phyloP scores from a whole-genome alignment of 495 filamentous ascomycete species.

The Aspergillus cavernicola region DNA sequence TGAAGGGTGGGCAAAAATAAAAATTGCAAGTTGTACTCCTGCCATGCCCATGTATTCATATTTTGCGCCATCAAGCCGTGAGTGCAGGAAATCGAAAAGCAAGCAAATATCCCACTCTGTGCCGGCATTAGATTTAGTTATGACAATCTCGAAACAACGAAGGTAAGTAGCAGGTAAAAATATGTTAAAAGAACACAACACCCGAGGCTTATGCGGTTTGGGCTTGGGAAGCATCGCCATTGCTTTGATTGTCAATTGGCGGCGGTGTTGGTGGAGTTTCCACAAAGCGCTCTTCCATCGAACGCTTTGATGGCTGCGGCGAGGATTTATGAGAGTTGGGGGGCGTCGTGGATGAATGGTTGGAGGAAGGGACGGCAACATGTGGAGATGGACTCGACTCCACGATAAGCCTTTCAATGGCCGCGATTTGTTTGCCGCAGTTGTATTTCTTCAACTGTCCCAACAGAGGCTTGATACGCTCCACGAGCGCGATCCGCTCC shows the following conservation, averaged over 20 bases:
- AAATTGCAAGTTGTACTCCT: constrained; percentile 27
- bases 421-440: constrained; percentile 76
- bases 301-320: constrained; percentile 38
- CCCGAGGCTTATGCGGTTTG: constrained; percentile 20
- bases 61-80: constrained; percentile 41
- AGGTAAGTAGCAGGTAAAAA: constrained; percentile 26
- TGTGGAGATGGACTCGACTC: constrained; percentile 29
- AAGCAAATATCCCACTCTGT: constrained; percentile 37
- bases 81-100: constrained; percentile 17
- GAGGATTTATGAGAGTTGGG: constrained; percentile 47
- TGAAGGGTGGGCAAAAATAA: constrained; percentile 17
- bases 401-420: constrained; percentile 61
- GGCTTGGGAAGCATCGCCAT: constrained; percentile 30
- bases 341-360: constrained; percentile 38
- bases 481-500: constrained; percentile 64
- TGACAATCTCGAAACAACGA: constrained; percentile 19
- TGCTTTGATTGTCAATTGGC: constrained; percentile 37
- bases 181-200: constrained; percentile 36
- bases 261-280: constrained; percentile 43
- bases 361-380: constrained; percentile 22
- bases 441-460: constrained; percentile 66
- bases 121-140: constrained; percentile 37
- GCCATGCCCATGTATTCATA: constrained; percentile 18
- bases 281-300: constrained; percentile 30
- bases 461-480: constrained; percentile 72